Percentiles rank a stretch among this genome's conserved stretches.
phyloP scores from a whole-genome alignment of 2,329 filamentous ascomycete genomes.

The Alternaria brassicae region DNA sequence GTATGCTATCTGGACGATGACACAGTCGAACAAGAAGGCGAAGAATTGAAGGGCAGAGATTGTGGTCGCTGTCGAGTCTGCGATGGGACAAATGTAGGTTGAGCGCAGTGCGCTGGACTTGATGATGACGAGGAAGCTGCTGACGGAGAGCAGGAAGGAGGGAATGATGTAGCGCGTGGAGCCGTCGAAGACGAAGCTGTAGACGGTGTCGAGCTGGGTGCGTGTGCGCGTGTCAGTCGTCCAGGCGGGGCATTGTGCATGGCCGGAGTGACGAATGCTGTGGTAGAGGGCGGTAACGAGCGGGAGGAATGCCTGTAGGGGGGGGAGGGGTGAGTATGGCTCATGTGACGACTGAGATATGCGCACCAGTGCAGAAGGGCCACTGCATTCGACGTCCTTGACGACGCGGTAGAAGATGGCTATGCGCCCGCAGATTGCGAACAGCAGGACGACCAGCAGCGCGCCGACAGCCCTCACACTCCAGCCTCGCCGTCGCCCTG shows the following conservation, averaged over 20 bases:
- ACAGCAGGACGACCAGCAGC: constrained; percentile 37
- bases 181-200: constrained; percentile 36
- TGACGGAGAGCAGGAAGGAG: constrained; percentile 39
- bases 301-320: constrained; percentile 38
- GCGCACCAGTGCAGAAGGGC: constrained; percentile 36
- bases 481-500: constrained; percentile 22
- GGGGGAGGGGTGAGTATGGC: constrained; percentile 27
- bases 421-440: constrained; percentile 42
- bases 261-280: constrained; percentile 34
- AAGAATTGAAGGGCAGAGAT: constrained; percentile 43
- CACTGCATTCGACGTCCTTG: constrained; percentile 43
- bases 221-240: constrained; percentile 32
- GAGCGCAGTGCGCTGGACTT: constrained; percentile 40
- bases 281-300: constrained; percentile 44
- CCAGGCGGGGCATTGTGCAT: constrained; percentile 40
- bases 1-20: constrained; percentile 34
- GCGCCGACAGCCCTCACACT: constrained; percentile 31
- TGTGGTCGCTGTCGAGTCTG: constrained; percentile 31
- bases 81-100: constrained; percentile 43
- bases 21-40: constrained; percentile 39
- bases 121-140: constrained; percentile 40
- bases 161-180: constrained; percentile 46
- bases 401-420: constrained; percentile 40
- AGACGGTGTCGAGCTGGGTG: constrained; percentile 34
- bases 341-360: neutral